Evolutionary conservation across 1,284 basidiomycete species (phyloP), one percentile per base, ranked within the genome.

Genomic region (Wolfiporia cocos): DNA sequence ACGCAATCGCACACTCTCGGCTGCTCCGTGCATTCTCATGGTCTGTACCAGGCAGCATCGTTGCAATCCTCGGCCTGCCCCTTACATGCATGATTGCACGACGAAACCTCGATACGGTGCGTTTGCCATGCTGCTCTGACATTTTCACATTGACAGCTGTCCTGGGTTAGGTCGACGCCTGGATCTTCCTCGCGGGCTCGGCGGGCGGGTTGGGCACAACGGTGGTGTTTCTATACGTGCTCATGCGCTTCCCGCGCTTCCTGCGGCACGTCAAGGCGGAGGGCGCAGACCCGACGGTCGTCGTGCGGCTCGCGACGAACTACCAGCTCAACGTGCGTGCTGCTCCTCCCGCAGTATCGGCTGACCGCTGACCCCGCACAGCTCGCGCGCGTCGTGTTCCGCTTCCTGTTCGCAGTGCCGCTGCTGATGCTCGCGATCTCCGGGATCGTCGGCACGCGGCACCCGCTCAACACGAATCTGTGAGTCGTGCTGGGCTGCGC

Each of bases 301-400:
- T 88, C 37, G 70, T 84, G 14, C 68, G 85, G 38, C 68, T 88
- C 1, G 66, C 76, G 17, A 83, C 74, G 2, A 87, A 86, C 55
- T 85, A 81, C 56, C 73, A 82, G 42, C 64, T 87, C n/a, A 87
- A 88, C 52, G 85, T 86, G 43, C 48, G 83, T 61, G 2, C 31
- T 17, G 20, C 34, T 21, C 5, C 15, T 36, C 7, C 34, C 10
- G 5, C 19, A n/a, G n/a, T n/a, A n/a, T n/a, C n/a, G n/a, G n/a
- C n/a, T n/a, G n/a, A n/a, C n/a, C n/a, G n/a, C n/a, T 34, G 31
- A 26, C 21, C 21, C 28, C 36, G 46, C 41, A 19, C 49, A 86
- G 81, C 65, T 73, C 44, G 70, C 73, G 37, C 74, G 84, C 19
- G 75, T 87, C 34, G 56, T 76, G 11, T 83, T 86, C 58, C 73